Percentiles rank a stretch among this genome's conserved stretches.
Conservation (phyloP, 176 grass and related monocot genomes). For the Ensete glaucum region DNA sequence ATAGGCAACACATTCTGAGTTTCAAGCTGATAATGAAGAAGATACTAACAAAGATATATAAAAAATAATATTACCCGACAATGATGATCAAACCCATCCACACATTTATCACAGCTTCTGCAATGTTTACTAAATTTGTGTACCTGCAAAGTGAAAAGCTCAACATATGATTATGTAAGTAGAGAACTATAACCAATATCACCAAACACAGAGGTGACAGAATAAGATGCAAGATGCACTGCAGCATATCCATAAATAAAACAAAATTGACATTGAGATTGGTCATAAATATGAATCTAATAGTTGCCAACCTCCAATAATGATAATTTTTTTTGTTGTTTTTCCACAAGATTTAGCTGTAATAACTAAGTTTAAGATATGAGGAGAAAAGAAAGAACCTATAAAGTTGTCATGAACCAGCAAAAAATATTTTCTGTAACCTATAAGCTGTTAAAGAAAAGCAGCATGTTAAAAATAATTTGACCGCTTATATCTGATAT, state of each 20-base stretch:
- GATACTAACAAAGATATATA: conserved; percentile 13
- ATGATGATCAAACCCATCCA: conserved; percentile 99
- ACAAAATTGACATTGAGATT: neutral
- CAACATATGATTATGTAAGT: neutral
- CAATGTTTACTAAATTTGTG: conserved; percentile 97
- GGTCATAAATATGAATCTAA: neutral
- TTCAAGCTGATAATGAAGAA: conserved; percentile 16
- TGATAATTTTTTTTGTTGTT: neutral
- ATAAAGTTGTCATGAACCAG: neutral
- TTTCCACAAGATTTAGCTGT: neutral
- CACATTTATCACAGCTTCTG: conserved; percentile 98
- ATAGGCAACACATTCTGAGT: conserved; percentile 12
- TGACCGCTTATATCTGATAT: neutral
- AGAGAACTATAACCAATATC: neutral
- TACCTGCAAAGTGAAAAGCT: conserved; percentile 38
- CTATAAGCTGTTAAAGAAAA: neutral
- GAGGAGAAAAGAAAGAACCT: neutral
- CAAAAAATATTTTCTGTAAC: neutral
- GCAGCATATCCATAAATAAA: neutral
- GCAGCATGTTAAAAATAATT: neutral
- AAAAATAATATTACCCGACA: conserved; percentile 49
- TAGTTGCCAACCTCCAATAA: neutral
- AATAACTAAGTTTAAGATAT: neutral
- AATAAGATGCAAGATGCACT: neutral
- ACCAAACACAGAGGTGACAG: neutral